Conservation (phyloP, 257 asterid species). For the Leptodermis oblonga region DNA sequence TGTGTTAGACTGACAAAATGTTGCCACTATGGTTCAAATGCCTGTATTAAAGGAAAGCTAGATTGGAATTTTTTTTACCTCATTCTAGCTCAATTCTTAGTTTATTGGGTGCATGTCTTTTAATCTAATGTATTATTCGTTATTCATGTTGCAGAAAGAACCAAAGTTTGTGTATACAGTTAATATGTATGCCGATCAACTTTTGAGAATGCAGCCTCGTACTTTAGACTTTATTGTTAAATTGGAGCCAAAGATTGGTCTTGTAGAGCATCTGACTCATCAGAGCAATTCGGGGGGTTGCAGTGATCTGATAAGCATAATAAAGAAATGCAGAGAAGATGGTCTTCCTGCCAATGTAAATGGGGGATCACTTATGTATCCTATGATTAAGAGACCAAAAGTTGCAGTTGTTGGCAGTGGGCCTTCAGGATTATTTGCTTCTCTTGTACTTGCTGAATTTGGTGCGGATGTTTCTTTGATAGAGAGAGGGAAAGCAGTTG, state of each 20-base stretch:
- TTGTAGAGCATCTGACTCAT: slow-evolving; percentile 49
- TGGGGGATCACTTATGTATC: slow-evolving; percentile 24
- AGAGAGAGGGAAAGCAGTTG: slow-evolving; percentile 96
- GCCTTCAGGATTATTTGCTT: slow-evolving; percentile 91
- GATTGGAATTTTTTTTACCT: not conserved
- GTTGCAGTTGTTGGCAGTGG: slow-evolving; percentile 92
- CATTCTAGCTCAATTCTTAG: not conserved
- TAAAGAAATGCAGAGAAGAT: slow-evolving; percentile 32
- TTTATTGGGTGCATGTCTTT: not conserved
- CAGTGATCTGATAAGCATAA: slow-evolving; percentile 53
- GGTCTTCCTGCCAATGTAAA: slow-evolving; percentile 17
- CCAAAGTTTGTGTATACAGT: slow-evolving; percentile 89
- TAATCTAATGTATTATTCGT: slow-evolving; percentile 16
- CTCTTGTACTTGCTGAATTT: slow-evolving; percentile 94
- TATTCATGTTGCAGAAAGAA: slow-evolving; percentile 56
- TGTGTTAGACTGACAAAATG: not conserved
- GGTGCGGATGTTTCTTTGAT: slow-evolving; percentile 88
- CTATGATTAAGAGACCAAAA: slow-evolving; percentile 49
- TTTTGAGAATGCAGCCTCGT: slow-evolving; percentile 73
- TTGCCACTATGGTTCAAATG: not conserved
- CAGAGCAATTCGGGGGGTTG: slow-evolving; percentile 38
- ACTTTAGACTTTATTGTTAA: slow-evolving; percentile 68
- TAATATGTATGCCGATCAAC: slow-evolving; percentile 65
- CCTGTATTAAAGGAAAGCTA: not conserved
- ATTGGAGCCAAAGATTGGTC: slow-evolving; percentile 71